A percentile compares a stretch with the other conserved stretches of the same genome.
Evolutionary conservation across 306 rosid genomes (phyloP).

Genomic region (Luffa acutangula): DNA sequence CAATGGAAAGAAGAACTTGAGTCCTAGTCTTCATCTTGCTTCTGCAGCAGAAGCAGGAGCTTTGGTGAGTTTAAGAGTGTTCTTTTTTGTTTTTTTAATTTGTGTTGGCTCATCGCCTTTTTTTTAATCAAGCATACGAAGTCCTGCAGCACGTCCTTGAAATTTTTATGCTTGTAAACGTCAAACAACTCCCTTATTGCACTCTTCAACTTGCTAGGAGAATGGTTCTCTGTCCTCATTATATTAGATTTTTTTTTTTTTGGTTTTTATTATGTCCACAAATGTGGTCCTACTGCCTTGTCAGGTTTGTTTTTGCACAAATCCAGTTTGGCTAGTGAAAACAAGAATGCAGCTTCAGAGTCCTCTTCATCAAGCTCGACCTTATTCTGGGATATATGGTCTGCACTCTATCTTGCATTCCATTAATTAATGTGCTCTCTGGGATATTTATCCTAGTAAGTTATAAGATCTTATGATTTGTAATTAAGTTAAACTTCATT

Average conservation of each 20-base stretch:
- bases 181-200: not conserved
- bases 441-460: constrained; percentile 16
- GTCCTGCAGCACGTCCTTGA: not conserved
- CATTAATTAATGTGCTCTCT: constrained; percentile 26
- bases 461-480: constrained; percentile 13
- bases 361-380: constrained; percentile 81
- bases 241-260: not conserved
- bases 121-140: not conserved
- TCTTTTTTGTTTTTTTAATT: not conserved
- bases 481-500: constrained; percentile 1
- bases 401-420: constrained; percentile 36
- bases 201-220: not conserved
- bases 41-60: constrained; percentile 98
- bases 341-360: constrained; percentile 98
- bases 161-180: not conserved
- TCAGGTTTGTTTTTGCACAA: constrained; percentile 83
- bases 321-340: constrained; percentile 92
- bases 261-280: constrained; percentile 13
- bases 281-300: constrained; percentile 17
- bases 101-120: not conserved
- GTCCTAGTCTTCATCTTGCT: constrained; percentile 78
- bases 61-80: constrained; percentile 49
- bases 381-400: constrained; percentile 88
- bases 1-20: constrained; percentile 50
- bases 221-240: not conserved